These are phyloP conservation scores for Barnettozyma salicaria DNA, from an alignment of 805 yeast genomes.

Conservation along the genomic window DNA sequence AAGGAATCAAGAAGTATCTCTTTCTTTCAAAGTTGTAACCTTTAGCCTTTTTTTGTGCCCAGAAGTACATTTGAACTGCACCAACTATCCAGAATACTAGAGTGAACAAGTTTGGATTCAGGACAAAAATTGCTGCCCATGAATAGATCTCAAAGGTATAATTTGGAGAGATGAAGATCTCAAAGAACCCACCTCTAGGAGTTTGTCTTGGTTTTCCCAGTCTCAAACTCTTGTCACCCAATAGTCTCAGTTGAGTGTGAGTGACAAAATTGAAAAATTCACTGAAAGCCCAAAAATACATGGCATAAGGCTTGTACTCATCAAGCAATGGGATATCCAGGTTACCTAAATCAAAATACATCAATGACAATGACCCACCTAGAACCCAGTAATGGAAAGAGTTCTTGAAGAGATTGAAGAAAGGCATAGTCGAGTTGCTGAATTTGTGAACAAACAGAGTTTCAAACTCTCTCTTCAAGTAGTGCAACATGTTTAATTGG, in stretches of 20 bases:
- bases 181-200: constrained; percentile 78
- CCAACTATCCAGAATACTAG: constrained; percentile 67
- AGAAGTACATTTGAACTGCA: constrained; percentile 75
- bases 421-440: constrained; percentile 89
- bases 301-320: constrained; percentile 26
- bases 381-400: constrained; percentile 90
- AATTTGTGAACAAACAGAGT: constrained; percentile 80
- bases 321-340: constrained; percentile 54
- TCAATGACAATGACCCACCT: constrained; percentile 54
- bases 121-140: constrained; percentile 66
- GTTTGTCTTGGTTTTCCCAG: constrained; percentile 33
- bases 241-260: constrained; percentile 60
- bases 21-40: constrained; percentile 65
- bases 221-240: constrained; percentile 33
- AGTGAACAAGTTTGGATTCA: constrained; percentile 74
- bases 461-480: constrained; percentile 82
- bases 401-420: constrained; percentile 80
- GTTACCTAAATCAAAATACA: constrained; percentile 53
- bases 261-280: constrained; percentile 70
- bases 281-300: constrained; percentile 33
- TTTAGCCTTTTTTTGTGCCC: constrained; percentile 87
- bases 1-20: constrained; percentile 80
- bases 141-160: constrained; percentile 80
- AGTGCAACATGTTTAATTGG: constrained; percentile 61
- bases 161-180: constrained; percentile 83